These are phyloP conservation scores for Sphaerobolus stellatus DNA, from an alignment of 1,284 basidiomycete genomes.

Conservation along the genomic window DNA sequence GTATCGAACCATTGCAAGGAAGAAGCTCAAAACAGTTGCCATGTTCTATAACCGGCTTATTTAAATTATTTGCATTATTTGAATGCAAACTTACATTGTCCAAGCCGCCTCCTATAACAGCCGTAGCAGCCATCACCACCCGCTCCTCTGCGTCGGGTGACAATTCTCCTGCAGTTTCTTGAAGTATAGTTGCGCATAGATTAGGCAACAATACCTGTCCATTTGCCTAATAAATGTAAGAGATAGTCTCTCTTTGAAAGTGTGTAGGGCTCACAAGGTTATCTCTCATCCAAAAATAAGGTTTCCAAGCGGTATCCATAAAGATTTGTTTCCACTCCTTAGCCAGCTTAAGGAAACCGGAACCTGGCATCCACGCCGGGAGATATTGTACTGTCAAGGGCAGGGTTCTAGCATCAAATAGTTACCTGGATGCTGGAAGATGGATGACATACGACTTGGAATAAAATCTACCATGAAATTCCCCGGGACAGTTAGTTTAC, in stretches of 20 bases:
- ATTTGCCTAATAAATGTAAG: not conserved
- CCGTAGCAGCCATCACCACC: slow-evolving; percentile 29
- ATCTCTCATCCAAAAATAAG: slow-evolving; percentile 12
- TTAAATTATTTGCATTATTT: not conserved
- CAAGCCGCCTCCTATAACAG: slow-evolving; percentile 37
- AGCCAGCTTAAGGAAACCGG: not conserved
- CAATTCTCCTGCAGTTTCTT: not conserved
- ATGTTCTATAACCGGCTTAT: slow-evolving; percentile 18
- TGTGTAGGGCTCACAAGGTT: not conserved
- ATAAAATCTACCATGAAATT: slow-evolving; percentile 32
- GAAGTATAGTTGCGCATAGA: not conserved
- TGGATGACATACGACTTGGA: slow-evolving; percentile 25
- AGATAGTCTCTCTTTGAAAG: not conserved
- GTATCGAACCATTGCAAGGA: not conserved
- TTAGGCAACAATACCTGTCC: not conserved
- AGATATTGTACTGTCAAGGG: not conserved
- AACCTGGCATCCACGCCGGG: not conserved
- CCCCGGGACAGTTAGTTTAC: slow-evolving; percentile 25
- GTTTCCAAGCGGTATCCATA: slow-evolving; percentile 29
- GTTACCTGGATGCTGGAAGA: not conserved
- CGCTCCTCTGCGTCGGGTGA: not conserved
- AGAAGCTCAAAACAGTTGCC: slow-evolving; percentile 5
- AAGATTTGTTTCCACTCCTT: slow-evolving; percentile 3
- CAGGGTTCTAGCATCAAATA: not conserved
- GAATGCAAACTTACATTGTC: slow-evolving; percentile 28